Conservation (phyloP, 805 yeast species). For the Brettanomyces anomalus region DNA sequence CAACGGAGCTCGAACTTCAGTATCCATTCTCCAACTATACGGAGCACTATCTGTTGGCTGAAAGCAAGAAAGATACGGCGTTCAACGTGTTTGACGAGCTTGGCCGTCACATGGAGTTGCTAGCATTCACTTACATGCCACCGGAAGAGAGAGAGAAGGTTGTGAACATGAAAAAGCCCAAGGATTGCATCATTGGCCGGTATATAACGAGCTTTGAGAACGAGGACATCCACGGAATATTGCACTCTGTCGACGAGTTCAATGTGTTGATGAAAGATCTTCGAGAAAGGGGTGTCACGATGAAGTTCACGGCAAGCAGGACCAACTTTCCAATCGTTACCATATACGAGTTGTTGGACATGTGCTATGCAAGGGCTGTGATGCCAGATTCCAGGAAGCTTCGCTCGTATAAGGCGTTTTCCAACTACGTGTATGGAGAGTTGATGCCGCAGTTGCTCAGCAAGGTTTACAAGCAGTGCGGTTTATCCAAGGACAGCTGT, state of each 20-base stretch:
- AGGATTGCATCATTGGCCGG: constrained; percentile 30
- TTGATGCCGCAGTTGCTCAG: constrained; percentile 70
- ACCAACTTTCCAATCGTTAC: constrained; percentile 30
- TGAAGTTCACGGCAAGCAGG: constrained; percentile 9
- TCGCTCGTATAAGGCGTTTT: constrained; percentile 72
- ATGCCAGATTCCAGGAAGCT: constrained; percentile 62
- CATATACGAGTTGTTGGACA: constrained; percentile 61
- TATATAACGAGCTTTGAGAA: constrained; percentile 26
- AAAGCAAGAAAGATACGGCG: constrained; percentile 44
- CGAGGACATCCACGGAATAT: constrained; percentile 5
- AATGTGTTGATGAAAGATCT: constrained; percentile 31
- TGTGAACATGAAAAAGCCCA: constrained; percentile 27
- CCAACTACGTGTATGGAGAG: constrained; percentile 89
- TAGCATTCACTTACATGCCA: constrained; percentile 33
- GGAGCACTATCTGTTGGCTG: constrained; percentile 41
- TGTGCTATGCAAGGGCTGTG: constrained; percentile 69
- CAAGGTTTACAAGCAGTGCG: constrained; percentile 53
- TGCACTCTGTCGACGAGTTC: constrained; percentile 30
- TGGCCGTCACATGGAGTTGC: constrained; percentile 38
- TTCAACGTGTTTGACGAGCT: constrained; percentile 59
- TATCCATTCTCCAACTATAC: constrained; percentile 36
- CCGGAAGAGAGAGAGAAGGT: constrained; percentile 24
- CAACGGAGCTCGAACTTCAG: constrained; percentile 20
- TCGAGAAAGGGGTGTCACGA: constrained; percentile 24
- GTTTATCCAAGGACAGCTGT: constrained; percentile 40